Evolutionary conservation across 495 filamentous ascomycete species (phyloP), one percentile per base, ranked within the genome.

Genomic region (Penicillium goetzii): DNA sequence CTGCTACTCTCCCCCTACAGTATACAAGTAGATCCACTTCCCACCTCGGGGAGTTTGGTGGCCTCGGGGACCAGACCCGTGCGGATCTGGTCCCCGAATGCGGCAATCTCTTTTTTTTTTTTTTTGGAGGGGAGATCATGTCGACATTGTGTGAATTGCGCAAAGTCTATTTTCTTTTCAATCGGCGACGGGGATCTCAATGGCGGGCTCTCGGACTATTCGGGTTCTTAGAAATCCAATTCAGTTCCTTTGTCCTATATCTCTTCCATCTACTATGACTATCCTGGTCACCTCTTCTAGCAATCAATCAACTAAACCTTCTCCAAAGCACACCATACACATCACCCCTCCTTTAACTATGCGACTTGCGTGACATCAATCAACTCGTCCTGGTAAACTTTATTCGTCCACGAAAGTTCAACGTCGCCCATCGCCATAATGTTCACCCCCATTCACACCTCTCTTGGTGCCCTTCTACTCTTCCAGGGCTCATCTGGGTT

Each of bases 361-460:
- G 19, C 32, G 21, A n/a, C 30, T 15, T 40, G 19, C 14, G 60
- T 63, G 58, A 61, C 61, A 60, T 64, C 60, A 64, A 62, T 38
- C 55, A 2, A 2, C 12, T 64, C 60, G 64, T n/a, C 19, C 32
- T 1, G 6, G 26, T 34, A 65, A 66, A 68, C 54, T 65, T 63
- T 65, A 56, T 64, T 65, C 45, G 3, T 38, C 26, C 36, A 26
- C 53, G 28, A 26, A 17, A 34, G 7, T 8, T 41, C 40, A 40
- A 17, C 23, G 4, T 53, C 56, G 30, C 33, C 28, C 17, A 63
- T 23, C 28, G 19, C n/a, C 30, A 61, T 25, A 26, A 88, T 88
- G 85, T 87, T 87, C 65, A 87, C 85, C 0, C 84, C 85, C 0
- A 56, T 87, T 12, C 77, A 86, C 58, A 85, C 85, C 8, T 77